These are phyloP conservation scores for Leptomonas seymouri DNA, from an alignment of 208 protist genomes.

Conservation along the genomic window DNA sequence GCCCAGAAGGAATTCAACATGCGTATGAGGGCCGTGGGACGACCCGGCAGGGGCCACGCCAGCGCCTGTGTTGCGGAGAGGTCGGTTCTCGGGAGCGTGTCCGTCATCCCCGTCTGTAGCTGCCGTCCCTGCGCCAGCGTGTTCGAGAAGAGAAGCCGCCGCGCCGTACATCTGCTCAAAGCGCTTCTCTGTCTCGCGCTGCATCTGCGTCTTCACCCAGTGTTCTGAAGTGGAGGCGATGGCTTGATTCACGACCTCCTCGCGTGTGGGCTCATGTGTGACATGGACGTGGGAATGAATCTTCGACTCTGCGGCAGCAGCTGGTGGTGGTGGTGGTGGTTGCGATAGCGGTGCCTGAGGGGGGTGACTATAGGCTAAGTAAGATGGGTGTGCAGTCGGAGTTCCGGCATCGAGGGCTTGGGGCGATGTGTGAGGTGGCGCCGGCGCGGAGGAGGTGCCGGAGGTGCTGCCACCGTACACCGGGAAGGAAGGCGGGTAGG, in stretches of 20 bases:
- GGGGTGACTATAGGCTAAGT: constrained; percentile 8
- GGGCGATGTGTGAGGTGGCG: background rate
- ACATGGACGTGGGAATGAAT: constrained; percentile 10
- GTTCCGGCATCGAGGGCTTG: background rate
- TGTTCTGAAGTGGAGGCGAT: constrained; percentile 49
- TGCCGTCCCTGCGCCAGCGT: background rate
- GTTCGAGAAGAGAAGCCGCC: background rate
- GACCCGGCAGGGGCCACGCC: constrained; percentile 1
- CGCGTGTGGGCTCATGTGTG: constrained; percentile 34
- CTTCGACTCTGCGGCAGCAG: background rate
- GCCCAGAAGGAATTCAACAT: constrained; percentile 44
- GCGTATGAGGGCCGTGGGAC: background rate
- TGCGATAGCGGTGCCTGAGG: background rate
- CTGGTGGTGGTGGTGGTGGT: background rate
- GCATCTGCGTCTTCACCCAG: constrained; percentile 51
- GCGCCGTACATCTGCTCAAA: constrained; percentile 23
- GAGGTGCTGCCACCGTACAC: background rate
- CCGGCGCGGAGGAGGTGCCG: background rate
- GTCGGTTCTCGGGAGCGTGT: constrained; percentile 16
- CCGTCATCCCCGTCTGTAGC: constrained; percentile 8
- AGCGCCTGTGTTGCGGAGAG: background rate
- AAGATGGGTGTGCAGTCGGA: constrained; percentile 1
- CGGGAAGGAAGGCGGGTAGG: constrained; percentile 19
- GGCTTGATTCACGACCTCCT: constrained; percentile 47
- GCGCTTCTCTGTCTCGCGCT: constrained; percentile 19